phyloP scores from a whole-genome alignment of 345 rosid genomes.

The Hirschfeldia incana region DNA sequence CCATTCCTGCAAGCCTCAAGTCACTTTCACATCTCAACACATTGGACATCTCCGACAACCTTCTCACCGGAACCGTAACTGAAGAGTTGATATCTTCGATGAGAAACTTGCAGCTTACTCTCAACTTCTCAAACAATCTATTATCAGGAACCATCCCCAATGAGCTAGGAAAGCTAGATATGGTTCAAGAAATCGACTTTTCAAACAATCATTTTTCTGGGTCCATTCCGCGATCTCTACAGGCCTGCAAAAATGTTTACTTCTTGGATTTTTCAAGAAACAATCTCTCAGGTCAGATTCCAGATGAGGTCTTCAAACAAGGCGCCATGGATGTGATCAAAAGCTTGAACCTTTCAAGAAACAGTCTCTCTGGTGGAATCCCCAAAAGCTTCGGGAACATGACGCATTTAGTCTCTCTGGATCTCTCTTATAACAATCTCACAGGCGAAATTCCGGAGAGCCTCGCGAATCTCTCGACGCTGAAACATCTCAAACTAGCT shows the following conservation, averaged over 20 bases:
- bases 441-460: constrained; percentile 63
- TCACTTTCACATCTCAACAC: constrained; percentile 47
- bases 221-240: constrained; percentile 53
- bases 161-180: constrained; percentile 72
- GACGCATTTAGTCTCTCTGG: constrained; percentile 55
- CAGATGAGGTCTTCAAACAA: constrained; percentile 43
- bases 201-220: constrained; percentile 74
- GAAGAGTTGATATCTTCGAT: constrained; percentile 43
- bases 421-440: constrained; percentile 67
- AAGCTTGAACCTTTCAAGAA: constrained; percentile 69
- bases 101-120: constrained; percentile 54
- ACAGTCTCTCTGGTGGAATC: constrained; percentile 57
- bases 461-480: constrained; percentile 51
- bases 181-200: constrained; percentile 75
- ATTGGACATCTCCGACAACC: constrained; percentile 74
- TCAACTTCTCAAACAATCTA: constrained; percentile 71
- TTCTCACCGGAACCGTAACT: constrained; percentile 62
- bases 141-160: constrained; percentile 60
- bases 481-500: constrained; percentile 65
- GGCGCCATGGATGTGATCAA: constrained; percentile 44
- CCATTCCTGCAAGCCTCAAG: constrained; percentile 62
- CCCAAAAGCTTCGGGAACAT: constrained; percentile 50
- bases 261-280: constrained; percentile 75
- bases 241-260: constrained; percentile 65
- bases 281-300: constrained; percentile 58